Evolutionary conservation across 345 rosid genomes (phyloP), one percentile per base, ranked within the genome.

Genomic region (Arabidopsis suecica): DNA sequence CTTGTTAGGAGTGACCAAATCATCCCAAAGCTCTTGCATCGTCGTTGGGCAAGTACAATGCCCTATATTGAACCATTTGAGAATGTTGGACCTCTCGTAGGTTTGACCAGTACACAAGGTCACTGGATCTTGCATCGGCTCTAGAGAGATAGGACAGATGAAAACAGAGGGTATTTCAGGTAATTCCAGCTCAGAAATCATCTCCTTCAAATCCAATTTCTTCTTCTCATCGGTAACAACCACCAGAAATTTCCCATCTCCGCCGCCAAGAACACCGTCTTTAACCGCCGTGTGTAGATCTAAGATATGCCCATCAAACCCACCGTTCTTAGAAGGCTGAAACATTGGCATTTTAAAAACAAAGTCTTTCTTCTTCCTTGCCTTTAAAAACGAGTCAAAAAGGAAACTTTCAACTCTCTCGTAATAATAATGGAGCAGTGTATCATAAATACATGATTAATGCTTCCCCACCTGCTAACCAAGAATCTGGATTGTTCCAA

Each of bases 21-120:
- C 85, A 59, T 85, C 91, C 93, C 93, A 88, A 5, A 86, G 89
- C 82, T 88, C 93, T 65, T 88, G 91, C 91, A 88, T 88, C 54
- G 91, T 88, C 5, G 91, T 87, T 50, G 93, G 93, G 65, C 93
- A 88, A 62, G 91, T 88, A 32, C 73, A 83, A 37, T 83, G 93
- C 20, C 93, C 91, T 78, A 88, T 67, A 54, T 48, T 81, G 68
- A 88, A 87, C 93, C 93, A 88, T 72, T 85, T 88, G 72, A 84
- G 81, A 81, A 88, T 86, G 80, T 87, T 85, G 61, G 84, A 84
- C 78, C 85, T 81, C 83, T 88, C 91, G 25, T 88, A 88, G 37
- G 93, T 88, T 76, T 88, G 91, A 66, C 93, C 93, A 0, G 93
- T 88, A 86, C 91, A 88, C 58, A 88, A 86, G 11, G 93, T 88